These are phyloP conservation scores for Avicennia marina DNA, from an alignment of 257 asterid genomes.

Conservation along the genomic window DNA sequence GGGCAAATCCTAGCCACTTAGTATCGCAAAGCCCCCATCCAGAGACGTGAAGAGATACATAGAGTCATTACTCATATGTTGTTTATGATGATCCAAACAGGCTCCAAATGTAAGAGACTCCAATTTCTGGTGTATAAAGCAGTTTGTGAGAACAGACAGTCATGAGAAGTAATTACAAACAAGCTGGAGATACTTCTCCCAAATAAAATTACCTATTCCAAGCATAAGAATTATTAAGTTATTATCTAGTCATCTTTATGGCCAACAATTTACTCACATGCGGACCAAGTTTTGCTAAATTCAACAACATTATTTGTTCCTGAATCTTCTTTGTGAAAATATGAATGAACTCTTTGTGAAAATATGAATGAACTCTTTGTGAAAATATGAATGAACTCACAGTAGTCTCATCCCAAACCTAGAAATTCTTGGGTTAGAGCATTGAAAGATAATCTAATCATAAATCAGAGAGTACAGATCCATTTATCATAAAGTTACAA, in stretches of 20 bases:
- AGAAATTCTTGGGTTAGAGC: conserved; percentile 1
- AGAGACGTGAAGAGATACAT: no score
- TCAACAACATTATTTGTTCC: no score
- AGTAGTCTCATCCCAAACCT: not conserved
- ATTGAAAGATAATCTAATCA: conserved; percentile 1
- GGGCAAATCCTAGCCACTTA: no score
- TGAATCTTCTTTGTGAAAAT: no score
- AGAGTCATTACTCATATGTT: no score
- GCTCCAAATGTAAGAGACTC: no score
- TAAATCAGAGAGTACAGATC: not conserved
- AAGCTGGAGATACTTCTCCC: not conserved
- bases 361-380: no score
- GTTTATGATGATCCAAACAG: no score
- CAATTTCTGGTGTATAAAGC: no score
- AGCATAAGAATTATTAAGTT: conserved; percentile 1
- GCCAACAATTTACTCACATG: conserved; percentile 4
- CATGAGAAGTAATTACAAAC: not conserved
- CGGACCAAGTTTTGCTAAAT: no score
- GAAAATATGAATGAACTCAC: conserved; percentile 1
- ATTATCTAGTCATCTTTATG: not conserved
- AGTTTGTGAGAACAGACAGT: not conserved
- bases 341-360: no score
- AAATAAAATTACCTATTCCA: not conserved
- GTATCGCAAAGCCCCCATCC: no score
- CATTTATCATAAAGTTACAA: not conserved